Base-by-base conservation (phyloP, 1,284 basidiomycete genomes). In the Melanopsichium pennsylvanicum region DNA sequence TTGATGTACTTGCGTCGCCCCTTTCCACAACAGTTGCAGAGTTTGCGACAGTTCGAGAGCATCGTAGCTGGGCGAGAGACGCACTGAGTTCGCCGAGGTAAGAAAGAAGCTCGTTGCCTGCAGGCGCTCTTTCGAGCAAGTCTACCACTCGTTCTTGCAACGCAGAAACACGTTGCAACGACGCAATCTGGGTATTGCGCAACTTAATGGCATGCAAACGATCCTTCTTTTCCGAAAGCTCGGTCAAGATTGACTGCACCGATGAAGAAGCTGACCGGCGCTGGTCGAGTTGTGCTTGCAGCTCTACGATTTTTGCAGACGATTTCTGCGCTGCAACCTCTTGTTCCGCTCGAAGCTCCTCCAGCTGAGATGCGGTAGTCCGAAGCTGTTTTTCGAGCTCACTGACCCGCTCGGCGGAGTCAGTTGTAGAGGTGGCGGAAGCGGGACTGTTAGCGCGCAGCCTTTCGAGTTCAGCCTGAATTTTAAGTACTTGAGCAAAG, bases 161-260 rank as follows among this genome's bases (percentile, higher is more conserved):
- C 2, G 6, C 31, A 1, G 57, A 35, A 15, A 57, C 52, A 5
- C 32, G 27, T 11, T 58, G 34, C 8, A 64, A 26, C 8, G 29
- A 25, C 5, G 16, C 10, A 5, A 55, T 41, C n/a, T 50, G 44
- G 4, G 22, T 18, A 21, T 19, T 46, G 27, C 56, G 49, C 27
- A 55, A 4, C n/a, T 66, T 34, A 10, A 66, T 56, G 27, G 49
- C 21, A 7, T 46, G 44, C 38, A 66, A 38, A 1, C 51, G 42
- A 12, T 66, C 29, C 36, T 38, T 45, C 48, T 60, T 66, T 6
- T 49, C 47, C 6, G 40, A 22, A 13, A 66, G 40, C 19, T 66
- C 49, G 12, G 5, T 7, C 9, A 60, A 16, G 44, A 63, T 51
- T 0, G n/a, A 5, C 2, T 47, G 34, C 19, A 57, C 22, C 8